Base-by-base conservation (phyloP, 2,329 filamentous ascomycete genomes). In the Diplocarpon rosae region DNA sequence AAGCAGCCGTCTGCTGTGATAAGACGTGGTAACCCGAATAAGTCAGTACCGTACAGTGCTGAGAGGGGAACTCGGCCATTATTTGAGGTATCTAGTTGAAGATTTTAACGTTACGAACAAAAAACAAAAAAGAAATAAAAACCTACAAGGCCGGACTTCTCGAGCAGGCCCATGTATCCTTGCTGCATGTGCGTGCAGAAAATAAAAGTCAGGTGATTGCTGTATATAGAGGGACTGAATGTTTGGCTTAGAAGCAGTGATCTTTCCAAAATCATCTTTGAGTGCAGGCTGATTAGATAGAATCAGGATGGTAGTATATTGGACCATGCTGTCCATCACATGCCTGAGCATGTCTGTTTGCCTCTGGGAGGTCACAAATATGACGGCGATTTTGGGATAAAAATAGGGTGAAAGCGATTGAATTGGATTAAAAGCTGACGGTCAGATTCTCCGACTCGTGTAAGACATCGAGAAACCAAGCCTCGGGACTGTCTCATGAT, bases 261-360 rank as follows among this genome's bases (percentile, higher is more conserved):
- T 39, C 30, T 35, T 36, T 47, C 41, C 34, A 35, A 42, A 17
- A 34, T 34, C 24, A 34, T 20, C 28, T 37, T 43, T 32, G 2
- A 2, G 27, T 32, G 41, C 33, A 37, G 28, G 13, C 24, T 32
- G 34, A 30, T 15, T 32, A 24, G 33, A 32, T 37, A 27, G n/a
- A 28, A 36, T 10, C 31, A 42, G 33, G n/a, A 32, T 32, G 7
- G 20, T 24, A 7, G 20, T 24, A 24, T 24, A 24, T 24, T 24
- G 30, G 30, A 32, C 11, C n/a, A 12, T 10, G 9, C 4, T 10
- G n/a, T 32, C 30, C 11, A 12, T 12, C 11, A 14, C 30, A 14
- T 32, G 30, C 30, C n/a, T 14, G 30, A 3, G 11, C 10, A 32
- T 4, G 11, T 32, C 30, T 9, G 10, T 32, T 32, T 32, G 11